Evolutionary conservation across 164 flowering plant genomes (phyloP).

Genomic region (Chimonanthus praecox): DNA sequence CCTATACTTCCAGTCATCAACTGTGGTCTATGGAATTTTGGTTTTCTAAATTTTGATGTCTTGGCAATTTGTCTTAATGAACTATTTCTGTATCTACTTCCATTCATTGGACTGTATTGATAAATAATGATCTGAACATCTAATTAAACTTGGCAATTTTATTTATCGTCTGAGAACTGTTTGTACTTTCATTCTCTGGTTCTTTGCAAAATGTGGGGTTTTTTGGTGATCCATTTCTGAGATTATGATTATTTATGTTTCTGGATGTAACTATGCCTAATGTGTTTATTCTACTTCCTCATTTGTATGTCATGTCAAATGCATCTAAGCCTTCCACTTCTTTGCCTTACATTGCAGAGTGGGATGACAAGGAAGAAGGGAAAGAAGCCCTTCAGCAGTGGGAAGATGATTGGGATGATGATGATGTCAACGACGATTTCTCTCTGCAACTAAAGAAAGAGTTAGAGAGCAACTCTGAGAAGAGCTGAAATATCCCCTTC

Average conservation of each 20-base stretch:
- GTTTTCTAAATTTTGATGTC: too few relatives aligned
- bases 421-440: slow-evolving; percentile 48
- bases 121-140: too few relatives aligned
- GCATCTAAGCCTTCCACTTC: background rate
- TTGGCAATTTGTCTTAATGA: too few relatives aligned
- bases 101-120: too few relatives aligned
- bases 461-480: slow-evolving; percentile 32
- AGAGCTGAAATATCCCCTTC: slow-evolving; percentile 16
- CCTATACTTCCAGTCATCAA: too few relatives aligned
- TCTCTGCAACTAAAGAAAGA: slow-evolving; percentile 44
- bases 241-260: too few relatives aligned
- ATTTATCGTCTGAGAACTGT: too few relatives aligned
- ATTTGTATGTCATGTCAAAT: background rate
- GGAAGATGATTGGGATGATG: slow-evolving; percentile 57
- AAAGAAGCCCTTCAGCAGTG: slow-evolving; percentile 40
- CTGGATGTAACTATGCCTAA: background rate
- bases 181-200: too few relatives aligned
- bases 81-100: too few relatives aligned
- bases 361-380: slow-evolving; percentile 44
- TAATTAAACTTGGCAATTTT: too few relatives aligned
- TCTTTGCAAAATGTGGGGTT: background rate
- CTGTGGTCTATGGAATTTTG: too few relatives aligned
- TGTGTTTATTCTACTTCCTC: background rate
- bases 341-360: slow-evolving; percentile 21
- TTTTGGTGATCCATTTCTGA: background rate